Evolutionary conservation across 2,329 filamentous ascomycete genomes (phyloP), one percentile per base, ranked within the genome.

Genomic region (Hansfordia pulvinata): DNA sequence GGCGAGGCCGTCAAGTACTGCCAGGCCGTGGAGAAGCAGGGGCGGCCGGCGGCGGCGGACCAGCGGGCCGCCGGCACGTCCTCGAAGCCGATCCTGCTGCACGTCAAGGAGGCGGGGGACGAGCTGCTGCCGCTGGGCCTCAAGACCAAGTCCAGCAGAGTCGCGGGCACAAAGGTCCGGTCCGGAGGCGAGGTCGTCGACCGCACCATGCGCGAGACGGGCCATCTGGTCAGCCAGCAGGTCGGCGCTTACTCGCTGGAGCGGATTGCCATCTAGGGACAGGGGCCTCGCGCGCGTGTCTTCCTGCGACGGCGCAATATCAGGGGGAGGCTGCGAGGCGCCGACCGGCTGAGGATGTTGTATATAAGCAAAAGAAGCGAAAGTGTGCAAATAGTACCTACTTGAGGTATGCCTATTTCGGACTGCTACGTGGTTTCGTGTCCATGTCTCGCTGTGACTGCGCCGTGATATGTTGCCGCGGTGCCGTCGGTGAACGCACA

Each of bases 161-260:
- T 70, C 13, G 60, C 61, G 21, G 53, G 44, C 33, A 53, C 60
- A 34, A 74, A 82, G 65, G 56, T 80, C 38, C 59, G 75, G 38
- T 60, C 66, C 24, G 74, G 73, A 30, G 82, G 83, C 11, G 78
- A 84, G 56, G 58, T 83, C 20, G 63, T 75, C 35, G 58, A 68
- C 47, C 69, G 82, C 39, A 84, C 64, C 40, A 62, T 58, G 39
- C 64, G 84, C 50, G 79, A 93, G 55, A 74, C 76, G 31, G 82
- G 80, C 11, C 72, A 80, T 51, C 54, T 92, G 49, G 71, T 79
- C 44, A 83, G 79, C 46, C 79, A 81, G 55, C 76, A 76, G 47
- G 77, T 86, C 34, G 80, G 79, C 30, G 72, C 76, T 38, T 93
- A 94, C 56, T 83, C 80, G 24, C 65, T 88, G 37, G 84, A 93